phyloP scores from a whole-genome alignment of 164 flowering plant genomes.

The Warburgia ugandensis region DNA sequence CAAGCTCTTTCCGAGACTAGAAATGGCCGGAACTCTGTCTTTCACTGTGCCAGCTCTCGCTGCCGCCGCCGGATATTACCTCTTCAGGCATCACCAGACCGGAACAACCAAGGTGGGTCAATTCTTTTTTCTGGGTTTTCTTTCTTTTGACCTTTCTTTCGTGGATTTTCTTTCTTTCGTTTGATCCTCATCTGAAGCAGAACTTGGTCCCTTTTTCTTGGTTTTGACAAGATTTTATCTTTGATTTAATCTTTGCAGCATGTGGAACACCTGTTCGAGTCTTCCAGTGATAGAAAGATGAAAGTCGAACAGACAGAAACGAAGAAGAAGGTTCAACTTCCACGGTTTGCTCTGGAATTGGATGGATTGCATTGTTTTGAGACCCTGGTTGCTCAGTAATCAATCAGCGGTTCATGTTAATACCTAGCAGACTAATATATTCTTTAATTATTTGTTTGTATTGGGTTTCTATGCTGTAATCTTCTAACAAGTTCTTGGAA shows the following conservation, averaged over 20 bases:
- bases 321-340: conserved; percentile 7
- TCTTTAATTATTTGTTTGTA: too few relatives aligned
- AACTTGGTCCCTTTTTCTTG: background rate
- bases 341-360: conserved; percentile 32
- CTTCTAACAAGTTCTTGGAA: too few relatives aligned
- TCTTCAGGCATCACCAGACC: conserved; percentile 14
- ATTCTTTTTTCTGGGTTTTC: background rate
- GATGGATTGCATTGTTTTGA: conserved; percentile 42
- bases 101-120: conserved; percentile 10
- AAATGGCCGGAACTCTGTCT: conserved; percentile 13
- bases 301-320: background rate
- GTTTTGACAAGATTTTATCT: background rate
- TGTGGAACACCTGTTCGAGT: conserved; percentile 1
- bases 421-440: too few relatives aligned
- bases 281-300: background rate
- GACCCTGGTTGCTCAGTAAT: conserved; percentile 21
- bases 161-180: background rate
- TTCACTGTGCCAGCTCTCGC: conserved; percentile 22
- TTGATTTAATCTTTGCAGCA: conserved; percentile 9
- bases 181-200: too few relatives aligned
- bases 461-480: too few relatives aligned
- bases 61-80: conserved; percentile 24
- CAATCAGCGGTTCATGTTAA: too few relatives aligned
- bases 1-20: too few relatives aligned
- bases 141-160: background rate